Evolutionary conservation across 192 early-diverging fungal genomes (phyloP), one percentile per base, ranked within the genome.

Genomic region (Coemansia sp.): DNA sequence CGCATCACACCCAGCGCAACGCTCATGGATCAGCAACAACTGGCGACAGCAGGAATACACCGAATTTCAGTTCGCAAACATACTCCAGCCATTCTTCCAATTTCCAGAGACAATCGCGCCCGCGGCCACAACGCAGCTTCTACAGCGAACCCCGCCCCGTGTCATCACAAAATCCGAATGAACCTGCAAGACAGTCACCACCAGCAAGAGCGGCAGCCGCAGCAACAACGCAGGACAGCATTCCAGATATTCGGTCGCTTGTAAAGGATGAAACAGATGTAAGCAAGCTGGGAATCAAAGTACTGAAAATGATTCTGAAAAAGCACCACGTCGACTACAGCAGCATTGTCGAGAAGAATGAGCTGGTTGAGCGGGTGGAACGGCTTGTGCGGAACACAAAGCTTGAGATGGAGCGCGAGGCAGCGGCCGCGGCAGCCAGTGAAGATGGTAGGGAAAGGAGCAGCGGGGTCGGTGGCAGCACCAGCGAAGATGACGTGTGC

Each of bases 291-390:
- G 86, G 90, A 33, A 80, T 91, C 60, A 90, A 89, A 56, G 77
- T 81, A 0, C 86, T 95, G 24, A 93, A 93, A 71, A 53, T 57
- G 8, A 83, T 94, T 23, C 78, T 95, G 14, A 72, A 71, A 11
- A 66, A 85, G 33, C 85, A 92, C 49, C 84, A 81, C 62, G 90
- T 95, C 10, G 87, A 90, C 60, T 84, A 85, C 46, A 83, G 80
- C 44, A 85, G 85, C 64, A 85, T 92, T 18, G 72, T 94, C 18
- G 93, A 95, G 62, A 93, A 92, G 57, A 69, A 73, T 16, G 93
- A 95, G 69, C 84, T 95, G 14, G 84, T 93, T 4, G 75, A 78
- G 36, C 73, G 87, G 1, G 88, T 94, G 0, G 68, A 89, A 34
- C 80, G 85, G 56, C 81, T 95, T 10, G 75, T 92, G 1, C 87